Evolutionary conservation across 768 basidiomycete genomes (phyloP).

Genomic region (Strobilomyces echinocephalus): DNA sequence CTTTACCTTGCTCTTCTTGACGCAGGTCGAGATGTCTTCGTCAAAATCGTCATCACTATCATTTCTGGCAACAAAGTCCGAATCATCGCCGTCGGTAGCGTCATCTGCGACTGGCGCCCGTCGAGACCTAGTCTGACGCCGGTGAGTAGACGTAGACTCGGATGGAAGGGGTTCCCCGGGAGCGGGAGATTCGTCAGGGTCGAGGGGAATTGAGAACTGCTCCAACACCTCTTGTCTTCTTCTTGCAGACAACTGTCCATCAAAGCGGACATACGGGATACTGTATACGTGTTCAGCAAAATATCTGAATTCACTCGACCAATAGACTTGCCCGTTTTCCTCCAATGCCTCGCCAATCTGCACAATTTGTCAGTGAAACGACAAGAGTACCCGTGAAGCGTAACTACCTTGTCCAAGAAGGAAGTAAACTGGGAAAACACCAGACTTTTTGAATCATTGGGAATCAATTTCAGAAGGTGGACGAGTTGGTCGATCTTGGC

Average conservation of each 20-base stretch:
- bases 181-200: constrained; percentile 27
- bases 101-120: constrained; percentile 7
- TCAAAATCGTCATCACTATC: constrained; percentile 30
- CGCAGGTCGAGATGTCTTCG: constrained; percentile 28
- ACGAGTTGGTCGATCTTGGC: constrained; percentile 84
- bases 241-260: constrained; percentile 81
- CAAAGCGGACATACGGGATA: constrained; percentile 76
- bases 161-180: constrained; percentile 15
- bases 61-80: constrained; percentile 33
- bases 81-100: constrained; percentile 28
- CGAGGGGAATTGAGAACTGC: constrained; percentile 66
- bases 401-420: constrained; percentile 69
- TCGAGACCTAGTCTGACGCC: constrained; percentile 6
- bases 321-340: constrained; percentile 48
- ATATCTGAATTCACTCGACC: neutral
- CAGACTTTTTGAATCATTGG: constrained; percentile 68
- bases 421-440: constrained; percentile 90
- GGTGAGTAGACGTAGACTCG: constrained; percentile 1
- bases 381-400: neutral
- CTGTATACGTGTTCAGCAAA: constrained; percentile 32
- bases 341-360: constrained; percentile 70
- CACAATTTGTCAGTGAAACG: neutral
- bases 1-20: constrained; percentile 31
- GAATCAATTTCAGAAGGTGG: constrained; percentile 65
- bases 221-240: constrained; percentile 73